These are phyloP conservation scores for Globisporangium polare DNA, from an alignment of 352 stramenopile genomes.

Conservation along the genomic window DNA sequence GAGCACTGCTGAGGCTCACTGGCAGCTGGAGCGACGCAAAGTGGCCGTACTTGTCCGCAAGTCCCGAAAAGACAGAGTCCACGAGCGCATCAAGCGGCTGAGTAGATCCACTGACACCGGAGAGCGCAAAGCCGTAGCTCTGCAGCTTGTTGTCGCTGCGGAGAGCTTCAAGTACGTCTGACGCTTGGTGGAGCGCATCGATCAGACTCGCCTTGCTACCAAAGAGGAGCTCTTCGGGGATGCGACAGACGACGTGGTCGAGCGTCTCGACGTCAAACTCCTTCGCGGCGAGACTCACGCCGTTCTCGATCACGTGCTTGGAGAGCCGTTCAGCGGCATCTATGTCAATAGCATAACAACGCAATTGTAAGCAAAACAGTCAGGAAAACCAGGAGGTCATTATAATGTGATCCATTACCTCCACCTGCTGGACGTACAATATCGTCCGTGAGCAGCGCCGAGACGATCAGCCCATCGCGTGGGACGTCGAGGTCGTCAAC, in stretches of 20 bases:
- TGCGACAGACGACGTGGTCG: slow-evolving; percentile 57
- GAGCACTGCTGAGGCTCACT: slow-evolving; percentile 32
- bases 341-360: slow-evolving; percentile 3
- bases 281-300: slow-evolving; percentile 40
- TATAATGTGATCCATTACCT: slow-evolving; percentile 10
- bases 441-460: slow-evolving; percentile 49
- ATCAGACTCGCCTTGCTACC: slow-evolving; percentile 17
- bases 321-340: slow-evolving; percentile 35
- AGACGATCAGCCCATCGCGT: slow-evolving; percentile 59
- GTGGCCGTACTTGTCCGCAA: slow-evolving; percentile 37
- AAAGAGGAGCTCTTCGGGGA: slow-evolving; percentile 49
- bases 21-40: slow-evolving; percentile 70
- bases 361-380: too few species aligned
- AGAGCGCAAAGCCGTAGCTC: slow-evolving; percentile 62
- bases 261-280: slow-evolving; percentile 57
- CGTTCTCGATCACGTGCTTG: slow-evolving; percentile 35
- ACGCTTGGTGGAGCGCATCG: slow-evolving; percentile 27
- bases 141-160: slow-evolving; percentile 42
- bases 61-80: slow-evolving; percentile 31
- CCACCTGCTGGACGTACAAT: slow-evolving; percentile 29
- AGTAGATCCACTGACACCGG: slow-evolving; percentile 11
- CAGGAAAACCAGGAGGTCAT: too few species aligned
- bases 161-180: slow-evolving; percentile 37
- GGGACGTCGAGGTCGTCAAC: slow-evolving; percentile 58
- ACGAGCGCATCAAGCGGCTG: slow-evolving; percentile 35